These are phyloP conservation scores for Haberlea rhodopensis DNA, from an alignment of 257 asterid species.

Conservation along the genomic window DNA sequence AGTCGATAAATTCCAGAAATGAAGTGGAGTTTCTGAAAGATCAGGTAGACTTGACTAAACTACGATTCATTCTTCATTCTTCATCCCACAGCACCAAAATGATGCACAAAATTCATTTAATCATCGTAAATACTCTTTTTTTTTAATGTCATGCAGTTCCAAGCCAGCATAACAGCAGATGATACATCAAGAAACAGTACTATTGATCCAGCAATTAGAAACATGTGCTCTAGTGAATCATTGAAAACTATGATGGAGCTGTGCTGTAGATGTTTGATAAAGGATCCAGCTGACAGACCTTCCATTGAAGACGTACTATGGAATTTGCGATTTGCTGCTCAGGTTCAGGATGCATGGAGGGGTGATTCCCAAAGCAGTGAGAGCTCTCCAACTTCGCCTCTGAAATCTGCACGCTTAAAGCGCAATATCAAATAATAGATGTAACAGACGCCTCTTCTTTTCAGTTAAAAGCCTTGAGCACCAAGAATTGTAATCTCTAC, in stretches of 20 bases:
- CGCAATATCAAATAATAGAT: conserved; percentile 34
- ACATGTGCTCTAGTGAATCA: conserved; percentile 62
- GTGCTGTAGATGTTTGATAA: conserved; percentile 70
- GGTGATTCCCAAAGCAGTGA: conserved; percentile 68
- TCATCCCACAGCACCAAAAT: background rate
- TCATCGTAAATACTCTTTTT: background rate
- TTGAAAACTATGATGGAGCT: conserved; percentile 61
- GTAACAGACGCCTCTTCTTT: background rate
- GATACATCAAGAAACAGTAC: conserved; percentile 50
- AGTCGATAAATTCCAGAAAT: conserved; percentile 41
- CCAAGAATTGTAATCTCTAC: background rate
- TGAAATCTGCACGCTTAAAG: conserved; percentile 40
- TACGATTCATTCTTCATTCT: background rate
- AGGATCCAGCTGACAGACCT: conserved; percentile 68
- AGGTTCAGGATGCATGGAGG: conserved; percentile 70
- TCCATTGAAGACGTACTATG: conserved; percentile 84
- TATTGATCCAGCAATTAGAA: conserved; percentile 49
- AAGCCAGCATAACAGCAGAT: conserved; percentile 42
- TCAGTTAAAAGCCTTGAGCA: background rate
- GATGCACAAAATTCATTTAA: background rate
- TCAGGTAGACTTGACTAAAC: conserved; percentile 45
- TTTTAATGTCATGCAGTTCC: conserved; percentile 44
- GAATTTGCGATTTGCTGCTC: conserved; percentile 94
- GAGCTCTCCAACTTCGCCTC: conserved; percentile 67
- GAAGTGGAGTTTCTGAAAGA: conserved; percentile 48